Percentiles rank a stretch among this genome's conserved stretches.
These are phyloP conservation scores for Lotmaria passim DNA, from an alignment of 208 protist species.

Conservation along the genomic window DNA sequence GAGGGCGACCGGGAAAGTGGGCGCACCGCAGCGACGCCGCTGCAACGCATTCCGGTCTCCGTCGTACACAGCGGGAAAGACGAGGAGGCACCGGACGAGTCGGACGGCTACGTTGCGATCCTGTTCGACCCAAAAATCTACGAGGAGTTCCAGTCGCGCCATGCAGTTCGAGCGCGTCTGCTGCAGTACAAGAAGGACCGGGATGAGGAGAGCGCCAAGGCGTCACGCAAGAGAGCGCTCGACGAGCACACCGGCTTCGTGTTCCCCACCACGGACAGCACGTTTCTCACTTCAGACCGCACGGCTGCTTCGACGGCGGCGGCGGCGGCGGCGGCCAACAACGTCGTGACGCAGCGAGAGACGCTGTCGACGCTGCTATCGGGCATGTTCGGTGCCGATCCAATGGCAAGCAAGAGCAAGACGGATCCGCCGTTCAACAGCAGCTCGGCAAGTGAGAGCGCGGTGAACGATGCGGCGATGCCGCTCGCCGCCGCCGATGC, in stretches of 20 bases:
- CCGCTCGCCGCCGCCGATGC: neutral
- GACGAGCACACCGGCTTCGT: neutral
- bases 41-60: constrained; percentile 22
- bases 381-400: constrained; percentile 7
- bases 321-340: neutral
- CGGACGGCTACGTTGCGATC: constrained; percentile 80
- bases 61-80: constrained; percentile 32
- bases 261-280: neutral
- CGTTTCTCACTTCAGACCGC: neutral
- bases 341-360: neutral
- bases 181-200: constrained; percentile 20
- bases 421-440: neutral
- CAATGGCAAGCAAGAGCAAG: neutral
- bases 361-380: constrained; percentile 7
- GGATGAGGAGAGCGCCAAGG: constrained; percentile 1
- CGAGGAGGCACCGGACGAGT: constrained; percentile 75
- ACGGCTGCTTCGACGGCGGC: neutral
- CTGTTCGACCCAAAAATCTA: constrained; percentile 82
- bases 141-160: constrained; percentile 60
- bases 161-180: constrained; percentile 37
- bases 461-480: no score
- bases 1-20: neutral
- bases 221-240: neutral
- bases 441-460: no score
- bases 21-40: neutral